Evolutionary conservation across 1,284 basidiomycete species (phyloP).

Genomic region (Puccinia polysora): DNA sequence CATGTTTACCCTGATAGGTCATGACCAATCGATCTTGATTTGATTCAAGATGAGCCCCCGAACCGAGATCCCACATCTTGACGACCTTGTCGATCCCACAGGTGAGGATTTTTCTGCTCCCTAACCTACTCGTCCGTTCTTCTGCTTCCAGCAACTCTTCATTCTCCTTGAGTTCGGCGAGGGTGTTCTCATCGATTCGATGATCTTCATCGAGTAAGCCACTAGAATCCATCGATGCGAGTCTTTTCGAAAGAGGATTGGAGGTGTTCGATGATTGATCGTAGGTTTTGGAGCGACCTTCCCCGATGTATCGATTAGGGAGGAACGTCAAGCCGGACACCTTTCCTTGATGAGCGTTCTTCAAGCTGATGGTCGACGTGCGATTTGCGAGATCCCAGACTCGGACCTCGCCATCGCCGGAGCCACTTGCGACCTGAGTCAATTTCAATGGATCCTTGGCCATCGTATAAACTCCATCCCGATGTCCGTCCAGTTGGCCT

Average conservation of each 20-base stretch:
- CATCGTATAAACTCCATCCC: constrained; percentile 89
- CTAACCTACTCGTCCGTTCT: constrained; percentile 51
- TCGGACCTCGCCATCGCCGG: constrained; percentile 90
- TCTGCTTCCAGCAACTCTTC: constrained; percentile 31
- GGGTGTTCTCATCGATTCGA: constrained; percentile 28
- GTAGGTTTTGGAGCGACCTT: constrained; percentile 31
- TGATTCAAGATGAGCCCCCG: constrained; percentile 9
- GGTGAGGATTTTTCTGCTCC: constrained; percentile 67
- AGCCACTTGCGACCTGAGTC: constrained; percentile 80
- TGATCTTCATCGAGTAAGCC: constrained; percentile 37
- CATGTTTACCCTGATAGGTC: constrained; percentile 41
- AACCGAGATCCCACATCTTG: constrained; percentile 72
- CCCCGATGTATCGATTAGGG: constrained; percentile 46
- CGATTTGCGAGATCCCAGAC: constrained; percentile 77
- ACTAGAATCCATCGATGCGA: constrained; percentile 18
- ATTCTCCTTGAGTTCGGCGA: constrained; percentile 17
- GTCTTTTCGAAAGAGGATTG: constrained; percentile 13
- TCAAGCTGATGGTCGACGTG: constrained; percentile 65
- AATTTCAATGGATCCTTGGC: constrained; percentile 72
- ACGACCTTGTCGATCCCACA: constrained; percentile 87
- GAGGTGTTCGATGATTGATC: constrained; percentile 11
- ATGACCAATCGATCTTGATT: constrained; percentile 21
- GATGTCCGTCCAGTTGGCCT: constrained; percentile 81
- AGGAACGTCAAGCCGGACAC: constrained; percentile 77
- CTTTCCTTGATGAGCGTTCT: constrained; percentile 84